Conservation (phyloP, 2,329 filamentous ascomycete species). For the Pezicula radicicola region DNA sequence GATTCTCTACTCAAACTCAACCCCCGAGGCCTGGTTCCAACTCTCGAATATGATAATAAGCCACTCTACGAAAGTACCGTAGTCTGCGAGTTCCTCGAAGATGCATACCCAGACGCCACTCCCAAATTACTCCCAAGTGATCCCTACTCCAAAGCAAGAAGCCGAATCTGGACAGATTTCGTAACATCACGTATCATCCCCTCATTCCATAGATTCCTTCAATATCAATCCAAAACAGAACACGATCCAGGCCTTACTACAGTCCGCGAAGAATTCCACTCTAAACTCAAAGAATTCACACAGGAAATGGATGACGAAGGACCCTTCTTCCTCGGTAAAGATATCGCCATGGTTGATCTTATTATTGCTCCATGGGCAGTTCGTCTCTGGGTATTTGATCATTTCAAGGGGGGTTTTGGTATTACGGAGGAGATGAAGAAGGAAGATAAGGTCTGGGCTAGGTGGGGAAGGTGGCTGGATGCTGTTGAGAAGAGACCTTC, state of each 20-base stretch:
- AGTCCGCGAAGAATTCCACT: slow-evolving; percentile 55
- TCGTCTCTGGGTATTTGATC: slow-evolving; percentile 70
- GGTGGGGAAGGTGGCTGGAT: slow-evolving; percentile 63
- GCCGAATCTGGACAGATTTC: slow-evolving; percentile 73
- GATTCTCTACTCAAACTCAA: slow-evolving; percentile 67
- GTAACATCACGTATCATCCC: slow-evolving; percentile 65
- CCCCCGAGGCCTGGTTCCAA: slow-evolving; percentile 73
- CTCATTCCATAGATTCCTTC: slow-evolving; percentile 61
- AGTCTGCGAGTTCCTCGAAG: slow-evolving; percentile 74
- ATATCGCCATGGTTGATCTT: slow-evolving; percentile 67
- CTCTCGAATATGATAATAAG: slow-evolving; percentile 52
- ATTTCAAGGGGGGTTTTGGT: slow-evolving; percentile 63
- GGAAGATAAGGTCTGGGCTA: slow-evolving; percentile 31
- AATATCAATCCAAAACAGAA: slow-evolving; percentile 48
- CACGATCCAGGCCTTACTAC: slow-evolving; percentile 42
- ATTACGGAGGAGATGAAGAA: slow-evolving; percentile 51
- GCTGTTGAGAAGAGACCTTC: slow-evolving; percentile 59
- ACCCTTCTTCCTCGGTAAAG: slow-evolving; percentile 65
- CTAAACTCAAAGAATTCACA: slow-evolving; percentile 56
- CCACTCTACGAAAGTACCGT: slow-evolving; percentile 72
- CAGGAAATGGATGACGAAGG: slow-evolving; percentile 57
- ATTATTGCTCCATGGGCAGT: slow-evolving; percentile 71
- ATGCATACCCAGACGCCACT: slow-evolving; percentile 53
- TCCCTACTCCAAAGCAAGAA: slow-evolving; percentile 61
- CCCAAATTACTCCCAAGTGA: slow-evolving; percentile 54